A percentile compares a stretch with the other conserved stretches of the same genome.
Conservation (phyloP, 768 basidiomycete species). For the Suillus paluster region DNA sequence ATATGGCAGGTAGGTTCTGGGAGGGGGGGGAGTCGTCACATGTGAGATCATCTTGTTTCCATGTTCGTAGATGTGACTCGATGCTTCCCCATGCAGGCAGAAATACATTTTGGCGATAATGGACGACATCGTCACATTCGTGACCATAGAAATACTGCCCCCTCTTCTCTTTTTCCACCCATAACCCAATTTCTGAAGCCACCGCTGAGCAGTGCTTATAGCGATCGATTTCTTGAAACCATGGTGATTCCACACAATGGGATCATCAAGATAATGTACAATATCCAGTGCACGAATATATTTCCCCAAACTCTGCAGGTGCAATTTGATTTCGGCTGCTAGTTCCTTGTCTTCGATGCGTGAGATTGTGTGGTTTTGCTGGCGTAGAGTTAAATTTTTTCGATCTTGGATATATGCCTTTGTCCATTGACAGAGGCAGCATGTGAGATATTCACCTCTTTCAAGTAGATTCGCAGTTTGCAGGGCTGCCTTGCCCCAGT, state of each 20-base stretch:
- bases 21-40: no score
- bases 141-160: constrained; percentile 42
- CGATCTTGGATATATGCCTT: no score
- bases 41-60: no score
- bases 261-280: constrained; percentile 17
- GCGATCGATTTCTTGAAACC: constrained; percentile 20
- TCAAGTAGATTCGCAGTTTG: no score
- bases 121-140: constrained; percentile 41
- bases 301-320: constrained; percentile 20
- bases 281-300: constrained; percentile 28
- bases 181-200: constrained; percentile 24
- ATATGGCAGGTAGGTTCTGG: no score
- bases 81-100: constrained; percentile 7
- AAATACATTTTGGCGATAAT: constrained; percentile 28
- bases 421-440: no score
- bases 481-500: no score
- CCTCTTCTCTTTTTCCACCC: constrained; percentile 20
- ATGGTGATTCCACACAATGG: constrained; percentile 14
- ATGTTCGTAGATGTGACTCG: background rate
- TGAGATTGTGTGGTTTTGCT: no score
- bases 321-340: constrained; percentile 24
- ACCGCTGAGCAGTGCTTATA: constrained; percentile 26
- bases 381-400: no score
- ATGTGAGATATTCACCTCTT: no score
- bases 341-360: constrained; percentile 38